phyloP scores from a whole-genome alignment of 148 eudicot genomes.

The Spergularia bocconei region DNA sequence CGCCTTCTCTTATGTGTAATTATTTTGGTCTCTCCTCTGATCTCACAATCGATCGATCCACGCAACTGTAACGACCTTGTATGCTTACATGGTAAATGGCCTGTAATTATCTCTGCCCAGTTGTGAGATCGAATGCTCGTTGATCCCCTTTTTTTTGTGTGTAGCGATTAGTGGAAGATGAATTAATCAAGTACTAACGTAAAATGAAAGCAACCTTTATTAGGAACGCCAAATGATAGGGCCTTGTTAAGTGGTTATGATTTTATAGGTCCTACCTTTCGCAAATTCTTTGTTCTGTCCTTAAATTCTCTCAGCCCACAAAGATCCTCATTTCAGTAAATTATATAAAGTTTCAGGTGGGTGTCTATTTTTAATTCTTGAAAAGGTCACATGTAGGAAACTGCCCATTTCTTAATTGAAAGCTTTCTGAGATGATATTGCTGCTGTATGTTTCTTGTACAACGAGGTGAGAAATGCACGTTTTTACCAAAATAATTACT shows the following conservation, averaged over 20 bases:
- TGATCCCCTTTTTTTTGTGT: background rate
- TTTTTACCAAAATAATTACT: too few species aligned
- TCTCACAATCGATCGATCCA: background rate
- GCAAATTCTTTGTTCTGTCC: constrained; percentile 19
- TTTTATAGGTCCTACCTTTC: constrained; percentile 19
- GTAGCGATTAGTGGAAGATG: constrained; percentile 19
- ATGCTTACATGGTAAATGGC: background rate
- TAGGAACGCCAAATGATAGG: constrained; percentile 23
- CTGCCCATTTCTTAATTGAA: too few species aligned
- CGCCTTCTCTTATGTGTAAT: constrained; percentile 2
- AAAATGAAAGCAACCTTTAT: constrained; percentile 30
- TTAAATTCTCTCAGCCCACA: constrained; percentile 35
- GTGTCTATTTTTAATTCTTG: constrained; percentile 9
- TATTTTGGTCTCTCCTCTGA: background rate
- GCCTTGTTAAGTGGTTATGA: constrained; percentile 28
- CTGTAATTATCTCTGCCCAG: background rate
- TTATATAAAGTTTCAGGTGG: background rate
- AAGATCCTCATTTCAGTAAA: constrained; percentile 17
- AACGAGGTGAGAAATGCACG: too few species aligned
- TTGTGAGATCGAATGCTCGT: too few species aligned
- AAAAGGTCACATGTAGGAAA: constrained; percentile 10
- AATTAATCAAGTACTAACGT: constrained; percentile 18
- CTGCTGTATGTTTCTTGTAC: too few species aligned
- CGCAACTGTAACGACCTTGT: background rate
- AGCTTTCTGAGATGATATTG: too few species aligned